Evolutionary conservation across 371 early-diverging fungal genomes (phyloP).

Genomic region (Nosema granulosis): DNA sequence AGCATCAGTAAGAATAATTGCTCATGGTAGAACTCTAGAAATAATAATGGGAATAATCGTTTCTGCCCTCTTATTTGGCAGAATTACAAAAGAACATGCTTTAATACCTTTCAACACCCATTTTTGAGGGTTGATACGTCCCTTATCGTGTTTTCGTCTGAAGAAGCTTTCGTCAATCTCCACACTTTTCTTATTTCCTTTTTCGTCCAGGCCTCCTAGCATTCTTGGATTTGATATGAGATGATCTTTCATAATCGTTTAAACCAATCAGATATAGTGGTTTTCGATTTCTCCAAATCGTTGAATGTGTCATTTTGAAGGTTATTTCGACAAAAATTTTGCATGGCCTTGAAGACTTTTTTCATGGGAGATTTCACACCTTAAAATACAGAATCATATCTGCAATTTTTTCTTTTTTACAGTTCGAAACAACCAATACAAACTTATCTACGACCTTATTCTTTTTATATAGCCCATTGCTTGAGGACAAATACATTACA

Average conservation of each 20-base stretch:
- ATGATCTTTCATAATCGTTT: neutral
- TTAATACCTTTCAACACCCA: neutral
- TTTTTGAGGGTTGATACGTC: neutral
- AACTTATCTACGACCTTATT: too few relatives aligned
- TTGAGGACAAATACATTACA: too few relatives aligned
- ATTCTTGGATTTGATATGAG: neutral
- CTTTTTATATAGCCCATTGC: too few relatives aligned
- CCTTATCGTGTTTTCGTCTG: neutral
- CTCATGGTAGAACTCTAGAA: neutral
- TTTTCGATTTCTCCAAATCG: neutral
- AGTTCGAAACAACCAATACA: too few relatives aligned
- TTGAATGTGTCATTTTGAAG: neutral
- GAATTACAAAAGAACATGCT: neutral
- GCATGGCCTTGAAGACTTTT: too few relatives aligned
- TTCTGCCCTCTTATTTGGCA: neutral
- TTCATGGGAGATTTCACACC: too few relatives aligned
- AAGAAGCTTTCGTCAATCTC: neutral
- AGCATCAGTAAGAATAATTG: neutral
- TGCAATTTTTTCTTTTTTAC: too few relatives aligned
- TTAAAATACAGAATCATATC: too few relatives aligned
- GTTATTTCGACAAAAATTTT: neutral
- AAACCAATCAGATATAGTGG: neutral
- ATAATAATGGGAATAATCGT: neutral
- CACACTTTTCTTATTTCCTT: neutral
- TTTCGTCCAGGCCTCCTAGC: neutral